Conservation (phyloP, 306 rosid species). For the Corylus heterophylla region DNA sequence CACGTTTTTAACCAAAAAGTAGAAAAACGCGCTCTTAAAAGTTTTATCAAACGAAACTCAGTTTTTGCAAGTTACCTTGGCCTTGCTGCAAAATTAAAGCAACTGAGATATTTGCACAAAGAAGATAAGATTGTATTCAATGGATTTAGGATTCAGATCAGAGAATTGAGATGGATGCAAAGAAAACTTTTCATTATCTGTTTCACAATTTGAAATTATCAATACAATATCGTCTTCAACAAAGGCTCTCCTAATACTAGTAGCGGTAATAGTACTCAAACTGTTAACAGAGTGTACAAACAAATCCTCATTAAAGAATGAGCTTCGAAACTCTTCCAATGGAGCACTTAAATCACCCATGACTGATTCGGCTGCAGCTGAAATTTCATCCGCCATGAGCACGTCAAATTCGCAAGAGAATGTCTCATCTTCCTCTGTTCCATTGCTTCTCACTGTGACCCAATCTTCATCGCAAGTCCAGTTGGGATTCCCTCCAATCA, state of each 20-base stretch:
- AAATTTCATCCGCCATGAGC: constrained; percentile 4
- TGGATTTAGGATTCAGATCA: not conserved
- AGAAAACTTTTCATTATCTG: not conserved
- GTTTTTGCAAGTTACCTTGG: not conserved
- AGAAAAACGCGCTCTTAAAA: too few species aligned
- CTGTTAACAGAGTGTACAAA: constrained; percentile 16
- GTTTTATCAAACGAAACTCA: not conserved
- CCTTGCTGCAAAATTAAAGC: not conserved
- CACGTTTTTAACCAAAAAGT: too few species aligned
- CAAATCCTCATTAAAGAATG: constrained; percentile 29
- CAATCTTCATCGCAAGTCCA: constrained; percentile 43
- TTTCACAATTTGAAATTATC: constrained; percentile 19
- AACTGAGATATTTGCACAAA: not conserved
- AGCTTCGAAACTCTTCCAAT: constrained; percentile 13
- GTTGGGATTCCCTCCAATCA: constrained; percentile 28
- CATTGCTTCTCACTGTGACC: constrained; percentile 42
- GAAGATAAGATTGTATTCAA: not conserved
- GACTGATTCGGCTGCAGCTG: not conserved
- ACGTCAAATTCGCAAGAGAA: not conserved
- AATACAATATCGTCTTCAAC: constrained; percentile 27
- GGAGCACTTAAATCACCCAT: not conserved
- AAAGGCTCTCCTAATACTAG: constrained; percentile 11
- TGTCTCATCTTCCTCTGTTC: constrained; percentile 3
- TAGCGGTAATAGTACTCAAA: not conserved
- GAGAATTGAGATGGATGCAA: constrained; percentile 5